Percentiles rank a stretch among this genome's conserved stretches.
Evolutionary conservation across 345 rosid genomes (phyloP).

Genomic region (Pistacia integerrima): DNA sequence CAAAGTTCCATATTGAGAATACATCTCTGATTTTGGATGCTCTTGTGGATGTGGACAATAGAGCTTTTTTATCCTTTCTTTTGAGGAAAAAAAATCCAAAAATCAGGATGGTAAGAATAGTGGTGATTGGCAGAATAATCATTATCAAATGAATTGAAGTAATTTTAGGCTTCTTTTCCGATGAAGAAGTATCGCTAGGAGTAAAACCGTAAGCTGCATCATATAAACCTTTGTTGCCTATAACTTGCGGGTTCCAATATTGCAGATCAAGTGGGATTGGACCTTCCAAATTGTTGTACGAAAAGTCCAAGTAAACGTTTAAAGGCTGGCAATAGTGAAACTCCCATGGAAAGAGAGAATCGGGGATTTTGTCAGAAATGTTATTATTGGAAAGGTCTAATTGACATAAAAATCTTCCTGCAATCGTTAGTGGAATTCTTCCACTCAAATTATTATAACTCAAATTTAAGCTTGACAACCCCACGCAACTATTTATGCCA

Average conservation of each 20-base stretch:
- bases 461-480: too few species aligned
- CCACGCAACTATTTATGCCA: background rate
- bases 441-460: too few species aligned
- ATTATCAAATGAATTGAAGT: too few species aligned
- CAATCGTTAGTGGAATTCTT: too few species aligned
- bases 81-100: background rate
- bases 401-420: fast-evolving
- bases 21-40: background rate
- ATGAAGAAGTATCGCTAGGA: background rate
- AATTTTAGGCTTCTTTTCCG: too few species aligned
- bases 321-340: too few species aligned
- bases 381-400: background rate
- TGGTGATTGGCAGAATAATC: too few species aligned
- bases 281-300: background rate
- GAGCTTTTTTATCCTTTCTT: background rate
- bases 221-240: background rate
- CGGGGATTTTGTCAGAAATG: background rate
- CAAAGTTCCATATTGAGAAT: conserved; percentile 13
- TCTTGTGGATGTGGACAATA: background rate
- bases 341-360: background rate
- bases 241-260: background rate
- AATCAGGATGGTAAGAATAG: too few species aligned
- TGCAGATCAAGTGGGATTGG: background rate
- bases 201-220: background rate
- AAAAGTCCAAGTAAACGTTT: background rate